Evolutionary conservation across 768 basidiomycete species (phyloP).

Genomic region (Solioccasus polychromus): DNA sequence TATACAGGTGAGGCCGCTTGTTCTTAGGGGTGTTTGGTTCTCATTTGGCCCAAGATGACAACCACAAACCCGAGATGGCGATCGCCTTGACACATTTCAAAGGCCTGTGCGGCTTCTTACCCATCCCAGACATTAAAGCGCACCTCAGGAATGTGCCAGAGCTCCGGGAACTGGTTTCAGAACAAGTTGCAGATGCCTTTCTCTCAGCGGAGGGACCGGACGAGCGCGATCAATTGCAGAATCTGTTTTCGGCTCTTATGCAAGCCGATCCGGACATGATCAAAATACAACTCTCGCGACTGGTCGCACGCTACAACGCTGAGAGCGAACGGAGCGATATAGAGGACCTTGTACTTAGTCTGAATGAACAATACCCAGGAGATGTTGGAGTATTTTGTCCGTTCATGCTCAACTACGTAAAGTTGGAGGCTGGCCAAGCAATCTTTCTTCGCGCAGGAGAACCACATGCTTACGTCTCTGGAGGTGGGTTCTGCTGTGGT

Average conservation of each 20-base stretch:
- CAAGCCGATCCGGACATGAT: slow-evolving; percentile 57
- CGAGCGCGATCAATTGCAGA: slow-evolving; percentile 56
- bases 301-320: slow-evolving; percentile 63
- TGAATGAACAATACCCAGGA: slow-evolving; percentile 78
- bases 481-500: slow-evolving; percentile 53
- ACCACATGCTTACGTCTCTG: slow-evolving; percentile 94
- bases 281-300: slow-evolving; percentile 48
- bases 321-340: slow-evolving; percentile 45
- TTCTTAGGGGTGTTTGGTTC: background rate
- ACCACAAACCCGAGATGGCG: slow-evolving; percentile 99
- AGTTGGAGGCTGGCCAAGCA: slow-evolving; percentile 77
- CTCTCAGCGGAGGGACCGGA: slow-evolving; percentile 33
- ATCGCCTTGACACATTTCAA: slow-evolving; percentile 88
- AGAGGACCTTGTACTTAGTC: slow-evolving; percentile 57
- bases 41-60: slow-evolving; percentile 60
- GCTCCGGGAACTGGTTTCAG: slow-evolving; percentile 66
- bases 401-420: slow-evolving; percentile 84
- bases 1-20: slow-evolving; percentile 75
- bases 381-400: slow-evolving; percentile 94
- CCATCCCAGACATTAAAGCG: slow-evolving; percentile 65
- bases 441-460: slow-evolving; percentile 96
- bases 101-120: slow-evolving; percentile 92
- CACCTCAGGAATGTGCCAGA: slow-evolving; percentile 74
- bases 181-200: slow-evolving; percentile 51
- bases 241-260: slow-evolving; percentile 84